Base-by-base conservation (phyloP, 2,329 filamentous ascomycete genomes). In the Domatiomyces globalis region DNA sequence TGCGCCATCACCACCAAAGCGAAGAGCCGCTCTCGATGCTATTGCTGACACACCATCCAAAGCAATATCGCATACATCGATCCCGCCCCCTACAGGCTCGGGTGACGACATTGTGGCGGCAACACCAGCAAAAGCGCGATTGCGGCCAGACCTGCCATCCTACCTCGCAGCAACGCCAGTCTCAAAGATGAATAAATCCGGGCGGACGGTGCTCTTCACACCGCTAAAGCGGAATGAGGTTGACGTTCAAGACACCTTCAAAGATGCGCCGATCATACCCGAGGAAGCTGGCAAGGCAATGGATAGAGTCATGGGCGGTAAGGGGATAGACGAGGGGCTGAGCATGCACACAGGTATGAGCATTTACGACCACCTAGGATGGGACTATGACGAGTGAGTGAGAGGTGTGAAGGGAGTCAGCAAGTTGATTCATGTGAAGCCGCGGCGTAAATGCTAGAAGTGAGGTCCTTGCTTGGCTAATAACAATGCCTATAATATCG, bases 311-410 rank as follows among this genome's bases (percentile, higher is more conserved):
- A 59, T 55, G 52, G 51, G 56, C 39, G 54, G 49, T 3, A 57
- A 54, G 33, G 54, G 56, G n/a, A 42, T 50, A 5, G 49, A 57
- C 5, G 45, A 57, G 1, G 50, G 56, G 44, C 55, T 63, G 42
- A 46, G 29, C 46, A 47, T 42, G 22, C 45, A 46, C 17, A n/a
- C 29, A 42, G 42, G 18, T 25, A 45, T 36, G 18, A 67, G 69
- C 7, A 68, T 72, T 44, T 72, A 72, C 51, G 67, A 67, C 52
- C 61, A 66, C 45, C 54, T 73, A 48, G 70, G 70, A 49, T 73
- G 70, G 70, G 66, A 70, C 54, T 66, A 65, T 49, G 61, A 66
- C 12, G 33, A 39, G 5, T 39, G 33, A 39, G 10, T 39, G 10
- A 5, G 10, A 39, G 15, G 33, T 15, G 12, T 39, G 1, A 39